Evolutionary conservation across 225 moss, liverwort and hornwort genomes (phyloP), one percentile per base, ranked within the genome.

Genomic region (Bryum argenteum): DNA sequence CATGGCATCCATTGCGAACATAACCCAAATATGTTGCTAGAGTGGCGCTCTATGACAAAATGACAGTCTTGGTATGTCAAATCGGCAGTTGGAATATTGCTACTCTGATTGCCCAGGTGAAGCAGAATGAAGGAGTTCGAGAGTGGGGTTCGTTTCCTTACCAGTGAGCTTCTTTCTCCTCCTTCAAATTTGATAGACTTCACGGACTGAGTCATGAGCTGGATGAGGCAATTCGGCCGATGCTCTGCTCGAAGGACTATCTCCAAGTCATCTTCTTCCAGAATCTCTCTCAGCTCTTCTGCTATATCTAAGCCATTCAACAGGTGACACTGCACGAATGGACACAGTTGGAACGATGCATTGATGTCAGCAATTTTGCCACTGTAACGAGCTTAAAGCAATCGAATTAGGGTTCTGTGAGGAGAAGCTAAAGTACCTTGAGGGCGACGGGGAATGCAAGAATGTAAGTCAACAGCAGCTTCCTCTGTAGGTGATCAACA

Each of bases 141-240:
- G n/a, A n/a, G n/a, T n/a, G n/a, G n/a, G 33, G 33, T 33, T 33
- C 33, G 33, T 57, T 76, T 41, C 80, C 75, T 85, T 57, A 92
- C 90, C 87, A 95, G 80, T 26, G 66, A 38, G 79, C 70, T 76
- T 69, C 76, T 81, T 71, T 92, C 81, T 14, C 22, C 76, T 9
- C 84, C 87, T 71, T 67, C 81, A 73, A 89, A 53, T 19, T 86
- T 69, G 40, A 92, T 65, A 28, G 82, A 75, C 61, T 71, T 73
- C 61, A 95, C 42, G 72, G 76, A 89, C 52, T 89, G 90, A 50
- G 95, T 92, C 86, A 95, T 91, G 26, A 95, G 90, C 79, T 95
- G 93, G 78, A 96, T 84, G 54, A 96, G 88, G 54, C 90, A 95
- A 60, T 92, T 95, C 3, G 95, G 90, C 20, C 90, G 88, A 83